Conservation (phyloP, 1,139 yeast species). For the Nakaseomyces sp. region DNA sequence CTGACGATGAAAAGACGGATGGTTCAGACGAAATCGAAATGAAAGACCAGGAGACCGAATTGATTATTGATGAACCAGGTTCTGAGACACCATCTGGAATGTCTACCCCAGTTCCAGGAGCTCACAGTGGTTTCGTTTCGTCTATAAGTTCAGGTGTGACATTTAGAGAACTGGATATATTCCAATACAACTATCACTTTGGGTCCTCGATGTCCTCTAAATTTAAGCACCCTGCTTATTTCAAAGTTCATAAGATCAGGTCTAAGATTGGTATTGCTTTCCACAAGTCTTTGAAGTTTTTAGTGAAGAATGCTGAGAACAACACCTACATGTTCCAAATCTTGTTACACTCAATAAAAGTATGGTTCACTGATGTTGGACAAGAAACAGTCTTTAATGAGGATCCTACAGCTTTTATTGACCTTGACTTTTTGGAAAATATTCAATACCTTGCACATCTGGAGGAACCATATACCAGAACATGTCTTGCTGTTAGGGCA, state of each 20-base stretch:
- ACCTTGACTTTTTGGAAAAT: conserved; percentile 40
- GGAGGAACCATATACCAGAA: conserved; percentile 62
- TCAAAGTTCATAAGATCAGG: conserved; percentile 54
- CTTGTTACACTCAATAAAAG: conserved; percentile 56
- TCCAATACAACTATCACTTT: conserved; percentile 46
- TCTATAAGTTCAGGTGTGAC: conserved; percentile 19
- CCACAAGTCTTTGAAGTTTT: conserved; percentile 47
- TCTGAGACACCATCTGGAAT: conserved; percentile 30
- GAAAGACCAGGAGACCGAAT: conserved; percentile 13
- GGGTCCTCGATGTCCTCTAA: conserved; percentile 39
- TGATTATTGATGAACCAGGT: conserved; percentile 28
- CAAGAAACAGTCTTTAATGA: conserved; percentile 57
- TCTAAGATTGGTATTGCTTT: conserved; percentile 56
- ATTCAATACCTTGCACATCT: conserved; percentile 42
- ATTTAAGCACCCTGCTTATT: conserved; percentile 44
- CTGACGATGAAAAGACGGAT: conserved; percentile 2
- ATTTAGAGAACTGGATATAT: conserved; percentile 50
- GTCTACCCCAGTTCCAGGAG: conserved; percentile 25
- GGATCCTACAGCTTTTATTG: conserved; percentile 40
- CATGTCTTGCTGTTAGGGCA: conserved; percentile 68
- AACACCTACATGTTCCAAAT: conserved; percentile 63
- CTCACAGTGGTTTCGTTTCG: conserved; percentile 13
- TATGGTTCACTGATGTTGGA: conserved; percentile 83
- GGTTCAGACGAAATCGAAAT: conserved; percentile 5
- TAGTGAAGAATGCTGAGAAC: conserved; percentile 48